These are phyloP conservation scores for Starmerella bombicola DNA, from an alignment of 805 yeast genomes.

Conservation along the genomic window DNA sequence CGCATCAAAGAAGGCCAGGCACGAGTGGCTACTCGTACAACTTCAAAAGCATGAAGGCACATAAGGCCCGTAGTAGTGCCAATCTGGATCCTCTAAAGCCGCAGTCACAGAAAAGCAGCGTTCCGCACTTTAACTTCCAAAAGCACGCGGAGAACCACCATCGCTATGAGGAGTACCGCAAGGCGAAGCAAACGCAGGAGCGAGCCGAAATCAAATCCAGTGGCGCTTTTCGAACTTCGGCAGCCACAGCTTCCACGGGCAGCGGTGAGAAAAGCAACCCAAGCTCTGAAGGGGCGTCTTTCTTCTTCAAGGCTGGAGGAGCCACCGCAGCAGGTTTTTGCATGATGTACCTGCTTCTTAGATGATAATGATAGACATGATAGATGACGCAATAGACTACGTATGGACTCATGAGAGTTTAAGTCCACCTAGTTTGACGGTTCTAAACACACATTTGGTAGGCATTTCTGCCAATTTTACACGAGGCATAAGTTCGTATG, in stretches of 20 bases:
- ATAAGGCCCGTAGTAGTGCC: slow-evolving; percentile 14
- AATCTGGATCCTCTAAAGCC: slow-evolving; percentile 25
- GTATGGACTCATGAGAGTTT: no score
- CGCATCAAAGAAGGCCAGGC: slow-evolving; percentile 11
- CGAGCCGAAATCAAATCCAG: slow-evolving; percentile 7
- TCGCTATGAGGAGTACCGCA: slow-evolving; percentile 25
- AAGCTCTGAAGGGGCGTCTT: slow-evolving; percentile 7
- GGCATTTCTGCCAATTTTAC: no score
- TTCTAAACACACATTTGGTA: no score
- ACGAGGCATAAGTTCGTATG: no score
- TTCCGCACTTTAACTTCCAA: slow-evolving; percentile 31
- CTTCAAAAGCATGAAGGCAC: slow-evolving; percentile 12
- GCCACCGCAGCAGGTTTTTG: slow-evolving; percentile 12
- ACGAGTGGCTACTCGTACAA: slow-evolving; percentile 14
- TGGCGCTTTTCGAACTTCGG: slow-evolving; percentile 8
- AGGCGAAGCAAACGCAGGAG: not conserved
- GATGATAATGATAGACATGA: no score
- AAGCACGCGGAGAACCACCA: slow-evolving; percentile 27
- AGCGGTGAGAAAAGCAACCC: slow-evolving; percentile 5
- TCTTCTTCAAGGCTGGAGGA: slow-evolving; percentile 11
- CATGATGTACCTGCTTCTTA: slow-evolving; percentile 12
- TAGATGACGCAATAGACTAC: no score
- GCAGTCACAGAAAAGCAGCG: slow-evolving; percentile 24
- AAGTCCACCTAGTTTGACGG: no score
- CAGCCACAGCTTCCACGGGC: slow-evolving; percentile 10